Percentiles rank a stretch among this genome's conserved stretches.
These are phyloP conservation scores for Aspergillus oerlinghausenensis DNA, from an alignment of 2,329 filamentous ascomycete genomes.

Conservation along the genomic window DNA sequence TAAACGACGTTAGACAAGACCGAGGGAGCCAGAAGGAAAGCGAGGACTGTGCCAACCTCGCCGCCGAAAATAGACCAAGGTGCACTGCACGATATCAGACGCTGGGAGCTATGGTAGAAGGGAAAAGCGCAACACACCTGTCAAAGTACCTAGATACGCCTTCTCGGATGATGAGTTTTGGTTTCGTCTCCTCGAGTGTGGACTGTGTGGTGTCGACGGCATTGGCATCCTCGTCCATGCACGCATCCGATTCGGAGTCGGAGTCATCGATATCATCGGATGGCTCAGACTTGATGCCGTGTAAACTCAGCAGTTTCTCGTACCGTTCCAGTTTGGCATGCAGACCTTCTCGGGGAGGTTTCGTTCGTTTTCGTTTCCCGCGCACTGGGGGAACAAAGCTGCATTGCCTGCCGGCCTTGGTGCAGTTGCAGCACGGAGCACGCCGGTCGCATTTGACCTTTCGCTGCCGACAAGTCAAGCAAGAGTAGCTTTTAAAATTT, in stretches of 20 bases:
- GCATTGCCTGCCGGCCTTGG: constrained; percentile 58
- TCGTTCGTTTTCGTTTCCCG: constrained; percentile 52
- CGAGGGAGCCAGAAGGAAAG: neutral
- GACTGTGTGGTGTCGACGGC: neutral
- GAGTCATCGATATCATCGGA: neutral
- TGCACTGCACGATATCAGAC: neutral
- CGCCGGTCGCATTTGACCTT: neutral
- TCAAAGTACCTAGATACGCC: neutral
- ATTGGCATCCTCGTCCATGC: neutral
- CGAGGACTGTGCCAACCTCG: neutral
- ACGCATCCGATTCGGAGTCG: neutral
- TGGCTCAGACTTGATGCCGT: neutral
- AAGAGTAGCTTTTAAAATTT: neutral
- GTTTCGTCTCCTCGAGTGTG: neutral
- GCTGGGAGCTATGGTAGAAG: neutral
- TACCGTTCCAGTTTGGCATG: constrained; percentile 63
- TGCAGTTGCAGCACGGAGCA: constrained; percentile 61
- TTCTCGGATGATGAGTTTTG: neutral
- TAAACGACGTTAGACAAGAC: neutral
- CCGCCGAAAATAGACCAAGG: neutral
- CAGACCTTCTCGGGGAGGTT: constrained; percentile 63
- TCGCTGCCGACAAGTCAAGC: neutral
- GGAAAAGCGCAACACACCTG: neutral
- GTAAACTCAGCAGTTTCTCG: constrained; percentile 49
- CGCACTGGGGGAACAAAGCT: constrained; percentile 37